Conservation (phyloP, 306 rosid species). For the Pterocarpus santalinus region DNA sequence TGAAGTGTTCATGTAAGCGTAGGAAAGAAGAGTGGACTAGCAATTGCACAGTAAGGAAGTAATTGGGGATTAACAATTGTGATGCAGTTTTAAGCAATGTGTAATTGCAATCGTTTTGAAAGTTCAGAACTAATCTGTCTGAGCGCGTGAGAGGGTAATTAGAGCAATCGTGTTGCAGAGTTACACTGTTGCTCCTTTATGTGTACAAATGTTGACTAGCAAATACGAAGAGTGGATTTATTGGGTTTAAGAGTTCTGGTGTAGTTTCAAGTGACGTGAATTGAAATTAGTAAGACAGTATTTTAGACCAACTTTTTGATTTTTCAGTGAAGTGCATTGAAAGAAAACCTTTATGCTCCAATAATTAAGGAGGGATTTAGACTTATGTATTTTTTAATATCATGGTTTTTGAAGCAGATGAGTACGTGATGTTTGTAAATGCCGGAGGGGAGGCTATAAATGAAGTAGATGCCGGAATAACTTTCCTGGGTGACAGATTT, state of each 20-base stretch:
- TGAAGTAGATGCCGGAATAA: constrained; percentile 63
- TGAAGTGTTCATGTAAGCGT: not conserved
- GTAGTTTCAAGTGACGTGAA: not conserved
- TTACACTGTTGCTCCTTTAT: not conserved
- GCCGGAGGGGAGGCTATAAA: constrained; percentile 77
- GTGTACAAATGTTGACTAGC: not conserved
- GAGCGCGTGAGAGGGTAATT: not conserved
- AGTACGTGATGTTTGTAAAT: constrained; percentile 74
- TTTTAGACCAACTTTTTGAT: not conserved
- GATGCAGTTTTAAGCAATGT: not conserved
- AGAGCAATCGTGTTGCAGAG: not conserved
- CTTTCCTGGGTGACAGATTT: constrained; percentile 64
- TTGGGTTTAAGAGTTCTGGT: not conserved
- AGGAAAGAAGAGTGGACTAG: not conserved
- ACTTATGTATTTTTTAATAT: constrained; percentile 28
- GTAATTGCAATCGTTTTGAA: not conserved
- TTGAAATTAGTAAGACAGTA: not conserved
- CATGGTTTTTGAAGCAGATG: constrained; percentile 60
- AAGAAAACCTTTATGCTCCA: not conserved
- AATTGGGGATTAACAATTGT: constrained; percentile 29
- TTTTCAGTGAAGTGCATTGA: not conserved
- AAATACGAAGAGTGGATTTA: not conserved
- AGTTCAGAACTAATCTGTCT: not conserved
- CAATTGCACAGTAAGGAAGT: constrained; percentile 3
- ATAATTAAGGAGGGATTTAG: constrained; percentile 15